These are phyloP conservation scores for Bipolaris gigantea DNA, from an alignment of 2,329 filamentous ascomycete genomes.

Conservation along the genomic window DNA sequence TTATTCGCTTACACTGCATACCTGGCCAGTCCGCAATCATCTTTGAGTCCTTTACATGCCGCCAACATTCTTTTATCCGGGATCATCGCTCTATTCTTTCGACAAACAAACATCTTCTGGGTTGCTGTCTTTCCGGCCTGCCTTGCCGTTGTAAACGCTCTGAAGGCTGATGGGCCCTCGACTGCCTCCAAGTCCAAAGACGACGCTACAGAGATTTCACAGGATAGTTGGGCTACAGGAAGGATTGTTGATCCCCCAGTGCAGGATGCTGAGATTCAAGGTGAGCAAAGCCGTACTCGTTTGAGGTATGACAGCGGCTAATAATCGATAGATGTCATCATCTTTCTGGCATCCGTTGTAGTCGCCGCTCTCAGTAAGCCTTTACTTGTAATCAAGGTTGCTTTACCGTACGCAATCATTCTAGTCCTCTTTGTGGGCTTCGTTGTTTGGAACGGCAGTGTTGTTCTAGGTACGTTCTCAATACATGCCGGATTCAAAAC, in stretches of 20 bases:
- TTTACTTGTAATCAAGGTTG: slow-evolving; percentile 43
- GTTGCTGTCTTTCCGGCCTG: slow-evolving; percentile 75
- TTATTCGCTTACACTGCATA: slow-evolving; percentile 66
- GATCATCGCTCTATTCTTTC: slow-evolving; percentile 69
- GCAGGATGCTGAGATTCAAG: slow-evolving; percentile 27
- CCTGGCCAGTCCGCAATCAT: slow-evolving; percentile 29
- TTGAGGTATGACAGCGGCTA: not conserved
- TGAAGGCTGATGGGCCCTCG: slow-evolving; percentile 22
- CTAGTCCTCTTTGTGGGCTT: slow-evolving; percentile 72
- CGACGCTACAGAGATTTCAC: slow-evolving; percentile 9
- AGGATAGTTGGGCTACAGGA: slow-evolving; percentile 28
- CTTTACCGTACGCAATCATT: slow-evolving; percentile 61
- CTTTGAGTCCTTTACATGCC: slow-evolving; percentile 16
- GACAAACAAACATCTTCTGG: slow-evolving; percentile 98
- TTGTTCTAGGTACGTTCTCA: slow-evolving; percentile 72
- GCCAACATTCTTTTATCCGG: slow-evolving; percentile 57
- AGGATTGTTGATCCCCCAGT: slow-evolving; percentile 28
- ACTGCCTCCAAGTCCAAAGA: not conserved
- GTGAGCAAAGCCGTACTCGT: slow-evolving; percentile 12
- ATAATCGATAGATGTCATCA: slow-evolving; percentile 25
- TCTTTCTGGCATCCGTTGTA: slow-evolving; percentile 61
- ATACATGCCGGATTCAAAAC: not conserved
- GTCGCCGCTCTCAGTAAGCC: slow-evolving; percentile 57
- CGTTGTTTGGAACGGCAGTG: slow-evolving; percentile 83
- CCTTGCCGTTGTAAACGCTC: slow-evolving; percentile 34